Evolutionary conservation across 768 basidiomycete genomes (phyloP).

Genomic region (Mycena alexandri): DNA sequence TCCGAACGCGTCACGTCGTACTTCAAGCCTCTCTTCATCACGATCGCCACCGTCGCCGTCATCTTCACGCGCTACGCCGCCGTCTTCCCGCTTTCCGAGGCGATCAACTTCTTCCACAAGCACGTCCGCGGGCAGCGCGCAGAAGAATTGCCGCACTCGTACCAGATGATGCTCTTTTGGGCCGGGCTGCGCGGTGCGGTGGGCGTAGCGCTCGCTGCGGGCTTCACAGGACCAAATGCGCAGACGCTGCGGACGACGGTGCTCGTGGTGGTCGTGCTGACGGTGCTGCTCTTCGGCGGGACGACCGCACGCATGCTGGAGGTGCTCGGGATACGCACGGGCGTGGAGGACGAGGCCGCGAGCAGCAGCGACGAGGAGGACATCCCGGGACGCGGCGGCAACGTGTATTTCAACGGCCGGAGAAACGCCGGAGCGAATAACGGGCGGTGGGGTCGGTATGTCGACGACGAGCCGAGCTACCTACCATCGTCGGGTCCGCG

Average conservation of each 20-base stretch:
- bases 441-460: conserved; percentile 59
- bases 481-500: conserved; percentile 44
- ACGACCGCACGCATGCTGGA: conserved; percentile 98
- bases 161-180: conserved; percentile 99
- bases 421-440: conserved; percentile 41
- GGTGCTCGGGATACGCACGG: conserved; percentile 94
- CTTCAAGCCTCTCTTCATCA: conserved; percentile 95
- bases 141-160: conserved; percentile 96
- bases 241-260: conserved; percentile 94
- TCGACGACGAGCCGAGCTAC: conserved; percentile 58
- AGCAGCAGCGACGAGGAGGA: conserved; percentile 69
- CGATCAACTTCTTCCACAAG: conserved; percentile 91
- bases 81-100: conserved; percentile 94
- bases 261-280: conserved; percentile 94
- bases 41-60: conserved; percentile 91
- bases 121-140: conserved; percentile 87
- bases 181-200: conserved; percentile 97
- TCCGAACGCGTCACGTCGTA: conserved; percentile 84
- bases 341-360: conserved; percentile 92
- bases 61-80: conserved; percentile 95
- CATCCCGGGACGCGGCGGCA: conserved; percentile 42
- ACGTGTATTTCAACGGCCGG: conserved; percentile 50
- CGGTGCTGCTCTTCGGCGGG: conserved; percentile 94
- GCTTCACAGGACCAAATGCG: conserved; percentile 94
- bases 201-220: conserved; percentile 96